Base-by-base conservation (phyloP, 2,329 filamentous ascomycete genomes). In the Aspergillus pseudotamarii region DNA sequence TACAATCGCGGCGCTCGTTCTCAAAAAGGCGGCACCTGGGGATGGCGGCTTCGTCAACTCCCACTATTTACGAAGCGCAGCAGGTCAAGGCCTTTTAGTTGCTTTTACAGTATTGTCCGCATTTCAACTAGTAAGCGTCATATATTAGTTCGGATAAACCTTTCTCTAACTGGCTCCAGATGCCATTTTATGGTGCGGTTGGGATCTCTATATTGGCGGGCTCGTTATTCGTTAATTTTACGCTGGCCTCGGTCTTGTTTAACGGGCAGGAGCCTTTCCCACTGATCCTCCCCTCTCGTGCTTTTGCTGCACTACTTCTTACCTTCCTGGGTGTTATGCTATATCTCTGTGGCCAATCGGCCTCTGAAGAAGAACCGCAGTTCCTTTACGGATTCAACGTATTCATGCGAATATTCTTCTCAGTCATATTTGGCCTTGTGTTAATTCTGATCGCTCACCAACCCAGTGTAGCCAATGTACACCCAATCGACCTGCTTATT, bases 401-500 rank as follows among this genome's bases (percentile, higher is more conserved):
- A 5, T 73, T 72, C 58, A 62, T 80, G 19, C 79, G 79, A 57
- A 57, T 77, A 12, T 34, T 78, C 5, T 71, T 84, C 21, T 60
- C 81, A 6, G 45, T 81, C 5, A 69, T 85, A 1, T 75, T 84
- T 51, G 71, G 78, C n/a, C 60, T 83, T 66, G 78, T 79, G 63
- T 64, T 81, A 4, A 71, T 75, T 41, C 72, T 83, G 8, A 78
- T 75, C 56, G 73, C 79, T 32, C 75, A 78, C 34, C 80, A 81
- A 59, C 78, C 76, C 26, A 75, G 76, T 21, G 67, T 76, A 28
- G 71, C 79, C 21, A 73, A 76, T 21, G 78, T 79, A 43, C 86
- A 88, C 69, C 85, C 86, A 0, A 86, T 88, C 57, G 82, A 86
- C 58, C 70, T 80, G 41, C 77, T 88, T 21, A 84, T 88, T 32